Evolutionary conservation across 164 flowering plant genomes (phyloP).

Genomic region (Stephania yunnanensis): DNA sequence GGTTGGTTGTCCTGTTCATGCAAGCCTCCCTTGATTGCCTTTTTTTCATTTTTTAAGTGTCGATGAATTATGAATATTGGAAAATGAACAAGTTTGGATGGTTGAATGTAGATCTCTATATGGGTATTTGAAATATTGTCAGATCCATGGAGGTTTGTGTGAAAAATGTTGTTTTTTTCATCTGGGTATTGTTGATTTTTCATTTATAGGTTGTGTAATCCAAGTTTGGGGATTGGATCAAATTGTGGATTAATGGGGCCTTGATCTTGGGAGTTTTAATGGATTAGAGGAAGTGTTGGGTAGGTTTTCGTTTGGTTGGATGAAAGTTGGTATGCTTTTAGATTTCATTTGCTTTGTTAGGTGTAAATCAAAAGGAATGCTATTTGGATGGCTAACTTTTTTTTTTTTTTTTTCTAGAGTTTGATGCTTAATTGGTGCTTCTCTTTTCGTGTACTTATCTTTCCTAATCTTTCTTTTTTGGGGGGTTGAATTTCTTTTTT

Average conservation of each 20-base stretch:
- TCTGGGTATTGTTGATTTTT: constrained; percentile 8
- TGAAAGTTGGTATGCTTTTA: neutral
- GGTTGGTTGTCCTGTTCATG: neutral
- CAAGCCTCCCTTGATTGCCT: neutral
- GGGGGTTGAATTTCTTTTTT: neutral
- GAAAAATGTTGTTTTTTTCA: constrained; percentile 12
- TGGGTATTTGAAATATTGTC: constrained; percentile 11
- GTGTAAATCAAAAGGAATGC: neutral
- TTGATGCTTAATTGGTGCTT: too few species aligned
- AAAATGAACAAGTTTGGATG: neutral
- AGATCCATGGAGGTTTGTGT: constrained; percentile 15
- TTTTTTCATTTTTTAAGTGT: neutral
- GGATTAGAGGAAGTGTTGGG: neutral
- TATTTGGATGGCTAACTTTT: too few species aligned
- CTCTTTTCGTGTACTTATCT: too few species aligned
- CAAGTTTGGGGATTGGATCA: neutral
- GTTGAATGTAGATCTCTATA: constrained; percentile 14
- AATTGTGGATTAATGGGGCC: neutral
- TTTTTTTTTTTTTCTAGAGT: too few species aligned
- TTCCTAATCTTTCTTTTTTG: too few species aligned
- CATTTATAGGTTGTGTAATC: neutral
- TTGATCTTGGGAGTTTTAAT: neutral
- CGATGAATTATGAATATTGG: neutral
- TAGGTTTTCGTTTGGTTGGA: neutral
- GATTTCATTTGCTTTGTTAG: neutral